Evolutionary conservation across 495 filamentous ascomycete genomes (phyloP).

Genomic region (Aspergillus steynii): DNA sequence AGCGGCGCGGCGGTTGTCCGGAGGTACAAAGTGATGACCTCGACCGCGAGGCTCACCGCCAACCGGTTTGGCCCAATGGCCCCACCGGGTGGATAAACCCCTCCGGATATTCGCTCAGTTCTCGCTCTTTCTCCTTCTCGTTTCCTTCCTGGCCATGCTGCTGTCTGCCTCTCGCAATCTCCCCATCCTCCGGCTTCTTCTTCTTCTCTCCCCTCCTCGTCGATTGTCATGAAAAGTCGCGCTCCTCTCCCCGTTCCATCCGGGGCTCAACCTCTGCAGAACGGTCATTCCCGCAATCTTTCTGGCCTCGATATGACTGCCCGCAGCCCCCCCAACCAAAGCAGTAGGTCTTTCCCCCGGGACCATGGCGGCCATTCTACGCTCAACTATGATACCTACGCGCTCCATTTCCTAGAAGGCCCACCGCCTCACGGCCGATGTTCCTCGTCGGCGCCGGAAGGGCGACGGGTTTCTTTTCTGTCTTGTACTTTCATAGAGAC

Average conservation of each 20-base stretch:
- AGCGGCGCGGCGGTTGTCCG: too few relatives aligned
- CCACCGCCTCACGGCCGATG: too few relatives aligned
- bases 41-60: background rate
- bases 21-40: background rate
- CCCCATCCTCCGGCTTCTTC: slow-evolving; percentile 12
- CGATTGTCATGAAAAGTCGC: slow-evolving; percentile 46
- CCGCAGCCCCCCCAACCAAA: slow-evolving; percentile 75
- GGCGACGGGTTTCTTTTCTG: background rate
- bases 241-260: slow-evolving; percentile 43
- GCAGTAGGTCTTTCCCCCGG: slow-evolving; percentile 46
- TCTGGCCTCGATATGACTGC: slow-evolving; percentile 49
- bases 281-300: slow-evolving; percentile 49
- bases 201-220: slow-evolving; percentile 18
- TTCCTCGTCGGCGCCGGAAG: too few relatives aligned
- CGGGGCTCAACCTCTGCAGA: slow-evolving; percentile 36
- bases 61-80: background rate
- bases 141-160: slow-evolving; percentile 28
- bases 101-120: slow-evolving; percentile 22
- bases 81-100: slow-evolving; percentile 16
- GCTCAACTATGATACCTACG: too few relatives aligned
- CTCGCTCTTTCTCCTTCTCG: slow-evolving; percentile 19
- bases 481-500: background rate
- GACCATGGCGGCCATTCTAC: background rate
- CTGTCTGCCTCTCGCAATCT: slow-evolving; percentile 23
- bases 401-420: too few relatives aligned